Base-by-base conservation (phyloP, 352 stramenopile species). In the Phytophthora vignae region DNA sequence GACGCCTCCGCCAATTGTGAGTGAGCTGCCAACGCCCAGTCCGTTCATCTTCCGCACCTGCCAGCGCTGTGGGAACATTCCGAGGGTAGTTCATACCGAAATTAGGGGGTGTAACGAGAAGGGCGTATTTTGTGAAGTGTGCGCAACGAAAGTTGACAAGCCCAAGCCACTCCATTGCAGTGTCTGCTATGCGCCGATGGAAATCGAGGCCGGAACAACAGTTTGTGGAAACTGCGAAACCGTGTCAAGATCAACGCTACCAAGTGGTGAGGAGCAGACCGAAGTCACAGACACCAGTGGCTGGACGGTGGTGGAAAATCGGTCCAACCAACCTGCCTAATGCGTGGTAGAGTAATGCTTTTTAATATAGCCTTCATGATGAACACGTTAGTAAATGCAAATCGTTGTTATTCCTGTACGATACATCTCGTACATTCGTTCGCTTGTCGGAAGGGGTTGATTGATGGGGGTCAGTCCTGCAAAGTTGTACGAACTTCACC, bases 111-210 rank as follows among this genome's bases (percentile, higher is more conserved):
- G 8, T 14, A n/a, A 55, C 2, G 49, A 8, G 19, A 29, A 55
- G 21, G 49, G 21, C 4, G 21, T 55, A 17, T 55, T 55, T 33
- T 55, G 49, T 21, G 49, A 55, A 31, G 19, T 55, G 9, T 55
- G 49, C 14, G 49, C 10, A 14, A 8, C 49, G 9, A 19, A 55
- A 53, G 46, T n/a, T 48, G 40, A 15, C 40, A 48, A 19, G 40
- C 17, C 12, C 11, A 0, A 48, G 40, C 40, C 40, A n/a, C 40
- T 8, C 40, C 40, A 48, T n/a, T 48, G 40, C 40, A 48, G 5
- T 48, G 40, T 48, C 40, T 48, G 40, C 40, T 17, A 46, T 17
- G 40, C 11, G 40, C 12, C 11, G 40, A 48, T 48, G 12, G 17
- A 8, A 48, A 12, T 5, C 11, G 40, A 48, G 7, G 17, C 15